Conservation (phyloP, 169 alveolate species). For the Blepharisma undulans region DNA sequence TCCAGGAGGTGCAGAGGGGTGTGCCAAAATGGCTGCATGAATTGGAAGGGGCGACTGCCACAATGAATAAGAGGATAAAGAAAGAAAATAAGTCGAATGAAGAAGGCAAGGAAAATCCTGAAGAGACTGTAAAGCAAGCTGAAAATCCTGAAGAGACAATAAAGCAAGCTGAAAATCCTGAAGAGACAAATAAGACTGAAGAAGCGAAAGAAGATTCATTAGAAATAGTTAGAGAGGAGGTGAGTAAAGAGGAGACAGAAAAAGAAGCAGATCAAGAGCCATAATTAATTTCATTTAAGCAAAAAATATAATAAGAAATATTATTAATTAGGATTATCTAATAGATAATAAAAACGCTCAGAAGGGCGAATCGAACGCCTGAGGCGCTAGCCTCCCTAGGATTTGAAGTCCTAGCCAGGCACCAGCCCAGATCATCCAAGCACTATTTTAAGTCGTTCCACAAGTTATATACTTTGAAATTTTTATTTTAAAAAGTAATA, state of each 20-base stretch:
- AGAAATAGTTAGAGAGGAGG: not conserved
- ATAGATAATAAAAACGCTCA: constrained; percentile 61
- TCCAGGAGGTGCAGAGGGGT: constrained; percentile 15
- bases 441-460: constrained; percentile 42
- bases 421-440: constrained; percentile 82
- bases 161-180: not conserved
- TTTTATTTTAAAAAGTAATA: too few species aligned
- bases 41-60: not conserved
- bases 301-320: not conserved
- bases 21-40: constrained; percentile 31
- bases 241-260: not conserved
- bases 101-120: not conserved
- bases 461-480: not conserved
- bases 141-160: not conserved
- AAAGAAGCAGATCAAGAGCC: not conserved
- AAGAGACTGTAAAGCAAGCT: not conserved
- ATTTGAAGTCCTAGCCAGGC: constrained; percentile 85
- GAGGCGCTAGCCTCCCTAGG: constrained; percentile 84
- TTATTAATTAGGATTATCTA: not conserved
- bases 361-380: constrained; percentile 88
- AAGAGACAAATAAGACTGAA: not conserved
- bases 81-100: not conserved
- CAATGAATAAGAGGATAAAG: not conserved
- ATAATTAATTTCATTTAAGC: not conserved
- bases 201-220: not conserved